Percentiles rank a stretch among this genome's conserved stretches.
phyloP scores from a whole-genome alignment of 2,329 filamentous ascomycete species.

The Fusarium papillatum region DNA sequence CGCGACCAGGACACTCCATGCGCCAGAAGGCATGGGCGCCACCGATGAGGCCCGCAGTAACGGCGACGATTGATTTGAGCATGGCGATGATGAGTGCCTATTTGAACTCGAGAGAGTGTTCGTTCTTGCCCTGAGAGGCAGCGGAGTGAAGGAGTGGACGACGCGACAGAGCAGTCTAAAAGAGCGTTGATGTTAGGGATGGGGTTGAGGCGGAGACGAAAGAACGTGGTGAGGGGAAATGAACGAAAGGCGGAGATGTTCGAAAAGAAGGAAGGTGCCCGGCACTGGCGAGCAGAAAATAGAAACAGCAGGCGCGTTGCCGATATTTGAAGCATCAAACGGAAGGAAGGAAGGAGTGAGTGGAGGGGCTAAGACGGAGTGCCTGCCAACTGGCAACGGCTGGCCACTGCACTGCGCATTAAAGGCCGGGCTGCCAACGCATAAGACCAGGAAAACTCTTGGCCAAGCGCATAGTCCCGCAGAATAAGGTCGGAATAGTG shows the following conservation, averaged over 20 bases:
- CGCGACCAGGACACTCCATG: constrained; percentile 82
- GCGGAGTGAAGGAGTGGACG: constrained; percentile 49
- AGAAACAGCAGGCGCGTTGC: constrained; percentile 17
- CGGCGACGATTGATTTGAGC: constrained; percentile 50
- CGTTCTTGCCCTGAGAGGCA: constrained; percentile 17
- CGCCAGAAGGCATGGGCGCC: constrained; percentile 84
- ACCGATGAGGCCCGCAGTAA: constrained; percentile 51
- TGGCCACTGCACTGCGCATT: constrained; percentile 21
- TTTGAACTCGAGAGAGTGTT: constrained; percentile 41
- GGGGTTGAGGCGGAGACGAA: constrained; percentile 8
- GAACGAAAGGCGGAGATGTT: background rate
- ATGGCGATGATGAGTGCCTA: constrained; percentile 44
- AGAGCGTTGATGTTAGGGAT: constrained; percentile 27
- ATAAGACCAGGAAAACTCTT: background rate
- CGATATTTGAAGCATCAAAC: constrained; percentile 16
- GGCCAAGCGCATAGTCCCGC: background rate
- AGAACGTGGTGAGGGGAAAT: background rate
- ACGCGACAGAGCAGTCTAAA: constrained; percentile 52
- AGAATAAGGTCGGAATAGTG: background rate
- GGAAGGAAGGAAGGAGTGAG: constrained; percentile 13
- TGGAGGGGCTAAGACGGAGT: constrained; percentile 10
- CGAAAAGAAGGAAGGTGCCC: constrained; percentile 24
- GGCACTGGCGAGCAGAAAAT: background rate
- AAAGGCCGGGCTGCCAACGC: constrained; percentile 27
- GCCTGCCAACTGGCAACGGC: constrained; percentile 22